Conservation (phyloP, 2,329 filamentous ascomycete genomes). For the Claviceps monticola region DNA sequence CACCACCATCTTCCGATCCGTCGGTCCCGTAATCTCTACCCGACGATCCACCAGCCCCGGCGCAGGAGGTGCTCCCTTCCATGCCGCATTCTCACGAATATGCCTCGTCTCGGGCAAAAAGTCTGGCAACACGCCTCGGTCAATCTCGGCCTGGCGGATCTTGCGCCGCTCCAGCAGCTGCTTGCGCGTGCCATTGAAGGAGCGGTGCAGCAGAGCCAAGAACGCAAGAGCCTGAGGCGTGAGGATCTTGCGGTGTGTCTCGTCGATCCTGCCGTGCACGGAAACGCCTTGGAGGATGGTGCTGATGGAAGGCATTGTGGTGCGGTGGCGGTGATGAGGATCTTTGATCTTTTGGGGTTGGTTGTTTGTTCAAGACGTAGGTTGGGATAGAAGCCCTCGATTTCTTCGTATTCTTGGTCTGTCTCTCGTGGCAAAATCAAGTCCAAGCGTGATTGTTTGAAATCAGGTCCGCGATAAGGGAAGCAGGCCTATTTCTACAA, state of each 20-base stretch:
- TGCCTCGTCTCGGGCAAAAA: slow-evolving; percentile 93
- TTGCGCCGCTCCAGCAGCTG: slow-evolving; percentile 74
- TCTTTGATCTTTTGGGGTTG: not conserved
- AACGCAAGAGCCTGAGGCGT: slow-evolving; percentile 84
- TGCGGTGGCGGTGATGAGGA: not conserved
- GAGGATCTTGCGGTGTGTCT: slow-evolving; percentile 78
- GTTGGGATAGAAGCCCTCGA: too few species aligned
- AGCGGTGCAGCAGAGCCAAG: slow-evolving; percentile 84
- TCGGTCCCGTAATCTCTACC: slow-evolving; percentile 94
- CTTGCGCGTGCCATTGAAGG: slow-evolving; percentile 85
- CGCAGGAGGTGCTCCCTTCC: slow-evolving; percentile 83
- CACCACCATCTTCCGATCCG: slow-evolving; percentile 97
- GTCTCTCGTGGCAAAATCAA: not conserved
- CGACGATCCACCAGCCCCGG: slow-evolving; percentile 86
- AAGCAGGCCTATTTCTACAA: too few species aligned
- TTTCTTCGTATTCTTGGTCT: too few species aligned
- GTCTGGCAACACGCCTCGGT: slow-evolving; percentile 77
- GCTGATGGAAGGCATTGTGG: slow-evolving; percentile 53
- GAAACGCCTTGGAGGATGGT: slow-evolving; percentile 75
- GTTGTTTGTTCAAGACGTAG: too few species aligned
- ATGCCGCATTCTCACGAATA: slow-evolving; percentile 86
- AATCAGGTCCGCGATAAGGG: too few species aligned
- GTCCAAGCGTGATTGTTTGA: too few species aligned
- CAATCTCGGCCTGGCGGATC: slow-evolving; percentile 80
- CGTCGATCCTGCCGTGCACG: slow-evolving; percentile 66